Percentiles rank a stretch among this genome's conserved stretches.
Evolutionary conservation across 192 early-diverging fungal genomes (phyloP).

Genomic region (Rhizophagus prolifer): DNA sequence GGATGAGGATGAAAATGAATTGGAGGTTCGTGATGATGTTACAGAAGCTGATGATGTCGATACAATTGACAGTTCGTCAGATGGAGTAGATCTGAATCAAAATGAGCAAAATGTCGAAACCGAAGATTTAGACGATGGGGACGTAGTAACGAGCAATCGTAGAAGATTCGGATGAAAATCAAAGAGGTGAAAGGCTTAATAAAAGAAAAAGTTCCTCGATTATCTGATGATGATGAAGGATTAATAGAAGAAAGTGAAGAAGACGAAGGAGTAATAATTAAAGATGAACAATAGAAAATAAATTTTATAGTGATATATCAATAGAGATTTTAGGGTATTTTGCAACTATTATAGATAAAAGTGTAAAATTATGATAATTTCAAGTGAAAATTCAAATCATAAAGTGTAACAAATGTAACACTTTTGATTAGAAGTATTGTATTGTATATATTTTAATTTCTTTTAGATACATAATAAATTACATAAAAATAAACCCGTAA

Average conservation of each 20-base stretch:
- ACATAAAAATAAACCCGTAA: no score
- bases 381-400: no score
- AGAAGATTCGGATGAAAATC: not conserved
- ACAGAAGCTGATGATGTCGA: not conserved
- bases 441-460: no score
- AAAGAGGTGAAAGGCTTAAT: not conserved
- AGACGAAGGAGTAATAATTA: not conserved
- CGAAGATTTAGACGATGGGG: not conserved
- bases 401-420: no score
- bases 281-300: not conserved
- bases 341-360: no score
- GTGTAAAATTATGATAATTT: no score
- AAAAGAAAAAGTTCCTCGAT: not conserved
- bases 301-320: no score
- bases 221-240: slow-evolving; percentile 3
- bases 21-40: not conserved
- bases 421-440: no score
- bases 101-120: not conserved
- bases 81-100: not conserved
- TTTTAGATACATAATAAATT: no score
- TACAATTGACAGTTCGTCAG: not conserved
- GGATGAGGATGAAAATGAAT: not conserved
- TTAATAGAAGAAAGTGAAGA: slow-evolving; percentile 4
- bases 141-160: not conserved
- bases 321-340: no score